phyloP scores from a whole-genome alignment of 352 stramenopile genomes.

The Pythium folliculosum region DNA sequence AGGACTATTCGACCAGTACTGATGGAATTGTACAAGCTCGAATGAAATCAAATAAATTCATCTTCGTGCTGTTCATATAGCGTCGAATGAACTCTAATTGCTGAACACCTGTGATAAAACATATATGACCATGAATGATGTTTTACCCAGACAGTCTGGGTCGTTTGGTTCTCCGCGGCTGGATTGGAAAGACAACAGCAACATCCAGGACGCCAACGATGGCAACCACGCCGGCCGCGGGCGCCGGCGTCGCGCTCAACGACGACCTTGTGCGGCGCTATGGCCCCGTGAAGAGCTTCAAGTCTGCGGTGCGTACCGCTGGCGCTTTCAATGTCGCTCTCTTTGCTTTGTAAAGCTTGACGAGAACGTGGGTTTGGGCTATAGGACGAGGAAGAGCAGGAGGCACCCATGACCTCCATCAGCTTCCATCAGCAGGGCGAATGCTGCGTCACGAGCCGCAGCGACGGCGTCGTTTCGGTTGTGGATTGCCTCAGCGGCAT shows the following conservation, averaged over 20 bases:
- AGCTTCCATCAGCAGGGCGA: slow-evolving; percentile 84
- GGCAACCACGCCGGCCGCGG: not conserved
- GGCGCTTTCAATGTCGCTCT: not conserved
- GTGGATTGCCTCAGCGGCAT: slow-evolving; percentile 84
- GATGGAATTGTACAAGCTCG: no score
- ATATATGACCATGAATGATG: slow-evolving; percentile 1
- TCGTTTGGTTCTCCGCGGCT: not conserved
- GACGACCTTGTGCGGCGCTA: slow-evolving; percentile 69
- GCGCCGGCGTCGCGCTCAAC: slow-evolving; percentile 43
- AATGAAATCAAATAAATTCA: no score
- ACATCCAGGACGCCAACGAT: not conserved
- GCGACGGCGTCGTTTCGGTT: slow-evolving; percentile 75
- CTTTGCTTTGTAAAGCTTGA: slow-evolving; percentile 3
- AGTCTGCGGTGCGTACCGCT: slow-evolving; percentile 42
- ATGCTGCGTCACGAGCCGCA: slow-evolving; percentile 73
- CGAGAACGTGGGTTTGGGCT: slow-evolving; percentile 10
- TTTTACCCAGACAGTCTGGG: no score
- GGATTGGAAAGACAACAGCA: not conserved
- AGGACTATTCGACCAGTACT: slow-evolving; percentile 38
- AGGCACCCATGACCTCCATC: slow-evolving; percentile 58
- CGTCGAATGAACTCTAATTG: no score
- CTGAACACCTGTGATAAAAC: slow-evolving; percentile 11
- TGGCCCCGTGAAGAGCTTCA: slow-evolving; percentile 66
- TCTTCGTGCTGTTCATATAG: slow-evolving; percentile 28
- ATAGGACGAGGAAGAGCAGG: slow-evolving; percentile 64